Evolutionary conservation across 2,329 filamentous ascomycete species (phyloP), one percentile per base, ranked within the genome.

Genomic region (Diaporthe vaccinii): DNA sequence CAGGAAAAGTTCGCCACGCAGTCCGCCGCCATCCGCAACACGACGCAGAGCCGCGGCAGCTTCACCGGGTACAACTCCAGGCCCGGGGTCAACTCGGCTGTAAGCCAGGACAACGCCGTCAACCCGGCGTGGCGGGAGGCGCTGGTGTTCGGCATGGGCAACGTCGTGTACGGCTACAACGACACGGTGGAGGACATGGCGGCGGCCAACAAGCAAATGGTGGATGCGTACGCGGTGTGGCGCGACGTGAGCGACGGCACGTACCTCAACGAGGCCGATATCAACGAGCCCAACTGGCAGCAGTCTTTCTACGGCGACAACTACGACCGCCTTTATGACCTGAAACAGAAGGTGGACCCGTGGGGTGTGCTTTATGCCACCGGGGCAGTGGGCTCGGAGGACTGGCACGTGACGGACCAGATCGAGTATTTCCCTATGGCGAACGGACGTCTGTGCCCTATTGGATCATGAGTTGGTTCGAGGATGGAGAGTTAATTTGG

Each of bases 41-140:
- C 80, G 2, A 73, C 82, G 9, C 76, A 78, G 28, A 79, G 80
- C 9, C 82, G 82, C 10, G 78, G 79, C 57, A 73, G 79, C 36
- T 72, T 83, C 10, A 78, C 82, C 39, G 81, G 80, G 31, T 84
- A 82, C 77, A 82, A 83, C 77, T 78, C 83, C 3, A 58, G 62
- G 39, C 61, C 61, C 9, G 72, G 28, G 12, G 74, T 75, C 53
- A 81, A 80, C 2, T 72, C 80, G 1, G 70, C 82, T 0, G 78
- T 76, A 67, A 76, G 73, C 82, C 77, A 80, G 78, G 82, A 84
- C 62, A 87, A 84, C 17, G 84, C 86, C 8, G 83, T 88, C 57
- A 87, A 87, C 77, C 86, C 87, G 3, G 88, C 87, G 0, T 90
- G 87, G 87, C 83, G 88, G 49, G 81, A 83, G 9, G 82, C 85